phyloP scores from a whole-genome alignment of 805 yeast species.

The Candida wancherniae region DNA sequence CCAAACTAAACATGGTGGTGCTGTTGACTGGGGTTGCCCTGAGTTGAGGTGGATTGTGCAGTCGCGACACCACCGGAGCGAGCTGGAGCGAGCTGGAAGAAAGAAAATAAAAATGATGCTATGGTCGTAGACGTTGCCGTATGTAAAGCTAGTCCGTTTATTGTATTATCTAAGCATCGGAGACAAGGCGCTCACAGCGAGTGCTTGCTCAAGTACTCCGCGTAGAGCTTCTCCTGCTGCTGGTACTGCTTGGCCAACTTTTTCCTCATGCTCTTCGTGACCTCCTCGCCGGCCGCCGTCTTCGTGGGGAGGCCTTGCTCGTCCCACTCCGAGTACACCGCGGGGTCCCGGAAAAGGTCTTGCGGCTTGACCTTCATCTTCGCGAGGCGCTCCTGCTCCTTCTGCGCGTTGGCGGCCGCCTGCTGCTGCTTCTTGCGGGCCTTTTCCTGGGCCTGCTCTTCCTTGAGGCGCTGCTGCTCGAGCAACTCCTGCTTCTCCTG shows the following conservation, averaged over 20 bases:
- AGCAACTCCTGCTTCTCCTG: conserved; percentile 66
- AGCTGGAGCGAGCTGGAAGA: no score
- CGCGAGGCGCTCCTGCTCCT: conserved; percentile 56
- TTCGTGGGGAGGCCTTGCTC: conserved; percentile 77
- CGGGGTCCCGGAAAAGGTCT: conserved; percentile 64
- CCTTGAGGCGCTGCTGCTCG: conserved; percentile 48
- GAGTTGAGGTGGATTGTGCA: background rate
- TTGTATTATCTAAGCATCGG: no score
- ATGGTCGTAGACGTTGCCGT: no score
- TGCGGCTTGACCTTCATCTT: conserved; percentile 67
- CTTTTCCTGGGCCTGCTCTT: conserved; percentile 51
- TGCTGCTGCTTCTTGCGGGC: conserved; percentile 55
- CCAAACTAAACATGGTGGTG: conserved; percentile 29
- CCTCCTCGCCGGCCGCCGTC: conserved; percentile 72
- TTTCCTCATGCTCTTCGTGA: conserved; percentile 81
- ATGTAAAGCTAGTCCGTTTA: no score
- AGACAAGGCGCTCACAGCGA: no score
- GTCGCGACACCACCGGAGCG: conserved; percentile 1
- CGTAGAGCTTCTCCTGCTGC: conserved; percentile 76
- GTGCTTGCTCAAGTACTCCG: conserved; percentile 45
- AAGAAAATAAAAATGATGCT: no score
- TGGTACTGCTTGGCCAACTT: conserved; percentile 75
- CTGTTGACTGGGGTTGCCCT: background rate
- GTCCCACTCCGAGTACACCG: conserved; percentile 70
- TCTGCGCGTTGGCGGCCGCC: conserved; percentile 48